Evolutionary conservation across 75 land plant species (phyloP).

Genomic region (Isoetes taiwanensis): DNA sequence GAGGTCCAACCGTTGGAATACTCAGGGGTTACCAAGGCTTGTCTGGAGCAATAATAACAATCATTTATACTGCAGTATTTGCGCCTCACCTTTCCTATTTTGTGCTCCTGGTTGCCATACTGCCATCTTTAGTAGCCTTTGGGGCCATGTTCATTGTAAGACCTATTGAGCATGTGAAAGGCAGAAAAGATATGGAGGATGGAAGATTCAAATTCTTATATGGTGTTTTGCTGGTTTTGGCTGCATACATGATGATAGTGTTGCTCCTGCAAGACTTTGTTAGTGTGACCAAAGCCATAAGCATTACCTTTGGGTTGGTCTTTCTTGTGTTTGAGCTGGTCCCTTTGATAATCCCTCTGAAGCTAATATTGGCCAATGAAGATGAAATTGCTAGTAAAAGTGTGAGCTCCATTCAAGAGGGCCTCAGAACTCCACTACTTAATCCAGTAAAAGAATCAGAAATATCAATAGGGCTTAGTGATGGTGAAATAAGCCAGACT

Average conservation of each 20-base stretch:
- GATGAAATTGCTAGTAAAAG: too few species aligned
- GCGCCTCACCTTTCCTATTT: slow-evolving; percentile 66
- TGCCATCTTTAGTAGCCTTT: slow-evolving; percentile 61
- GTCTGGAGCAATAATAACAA: slow-evolving; percentile 75
- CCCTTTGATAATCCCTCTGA: slow-evolving; percentile 43
- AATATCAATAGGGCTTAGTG: too few species aligned
- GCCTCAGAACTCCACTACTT: too few species aligned
- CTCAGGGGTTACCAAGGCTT: slow-evolving; percentile 92
- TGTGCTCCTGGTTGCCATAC: slow-evolving; percentile 86
- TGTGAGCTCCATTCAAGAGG: too few species aligned
- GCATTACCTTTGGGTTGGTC: slow-evolving; percentile 11
- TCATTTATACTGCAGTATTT: slow-evolving; percentile 52
- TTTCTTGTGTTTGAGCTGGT: slow-evolving; percentile 18
- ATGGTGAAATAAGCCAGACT: too few species aligned
- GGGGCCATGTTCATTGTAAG: slow-evolving; percentile 65
- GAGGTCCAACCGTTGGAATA: slow-evolving; percentile 88
- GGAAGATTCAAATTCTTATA: slow-evolving; percentile 30
- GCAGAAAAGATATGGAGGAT: too few species aligned
- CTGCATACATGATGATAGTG: slow-evolving; percentile 29
- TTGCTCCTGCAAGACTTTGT: slow-evolving; percentile 27
- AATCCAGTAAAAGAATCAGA: too few species aligned
- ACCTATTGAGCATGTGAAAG: too few species aligned
- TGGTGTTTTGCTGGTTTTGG: slow-evolving; percentile 24
- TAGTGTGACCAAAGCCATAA: not conserved
- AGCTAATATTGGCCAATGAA: too few species aligned